Percentiles rank a stretch among this genome's conserved stretches.
Evolutionary conservation across 73 alveolate genomes (phyloP).

Genomic region (Blepharisma japonicum): DNA sequence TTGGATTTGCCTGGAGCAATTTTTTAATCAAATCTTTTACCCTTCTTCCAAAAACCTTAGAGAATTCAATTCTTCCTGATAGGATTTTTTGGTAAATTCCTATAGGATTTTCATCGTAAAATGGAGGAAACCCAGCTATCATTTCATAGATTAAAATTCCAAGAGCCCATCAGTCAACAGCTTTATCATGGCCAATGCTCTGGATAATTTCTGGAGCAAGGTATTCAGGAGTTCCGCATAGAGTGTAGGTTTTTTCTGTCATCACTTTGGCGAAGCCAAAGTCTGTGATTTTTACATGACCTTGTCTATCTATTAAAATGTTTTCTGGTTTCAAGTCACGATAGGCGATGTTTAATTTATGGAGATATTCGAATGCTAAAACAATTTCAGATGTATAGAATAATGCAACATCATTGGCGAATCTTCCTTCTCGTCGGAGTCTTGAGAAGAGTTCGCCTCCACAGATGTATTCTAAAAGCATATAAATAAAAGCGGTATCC

Average conservation of each 20-base stretch:
- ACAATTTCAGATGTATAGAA: conserved; percentile 76
- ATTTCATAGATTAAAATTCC: conserved; percentile 78
- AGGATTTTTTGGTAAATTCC: conserved; percentile 75
- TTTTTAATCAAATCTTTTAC: conserved; percentile 67
- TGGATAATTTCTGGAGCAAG: conserved; percentile 84
- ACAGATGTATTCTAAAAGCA: conserved; percentile 80
- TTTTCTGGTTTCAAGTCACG: conserved; percentile 88
- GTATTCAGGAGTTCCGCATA: conserved; percentile 88
- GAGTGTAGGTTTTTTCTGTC: conserved; percentile 73
- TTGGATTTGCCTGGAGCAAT: conserved; percentile 49
- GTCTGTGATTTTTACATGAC: conserved; percentile 76
- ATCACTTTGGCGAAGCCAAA: conserved; percentile 83
- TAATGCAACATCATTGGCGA: conserved; percentile 85
- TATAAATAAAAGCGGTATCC: conserved; percentile 67
- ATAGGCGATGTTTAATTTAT: conserved; percentile 67
- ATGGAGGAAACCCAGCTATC: conserved; percentile 88
- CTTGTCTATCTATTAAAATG: conserved; percentile 71
- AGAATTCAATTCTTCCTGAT: conserved; percentile 79
- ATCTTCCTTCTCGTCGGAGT: conserved; percentile 83
- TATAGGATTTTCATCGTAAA: conserved; percentile 77
- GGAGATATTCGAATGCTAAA: conserved; percentile 73
- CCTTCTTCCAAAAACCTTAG: conserved; percentile 61
- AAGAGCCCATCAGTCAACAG: conserved; percentile 87
- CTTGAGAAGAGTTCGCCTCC: conserved; percentile 89
- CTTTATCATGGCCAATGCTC: conserved; percentile 70